Percentiles rank a stretch among this genome's conserved stretches.
phyloP scores from a whole-genome alignment of 176 grass and related monocot genomes.

The Juncus inflexus region DNA sequence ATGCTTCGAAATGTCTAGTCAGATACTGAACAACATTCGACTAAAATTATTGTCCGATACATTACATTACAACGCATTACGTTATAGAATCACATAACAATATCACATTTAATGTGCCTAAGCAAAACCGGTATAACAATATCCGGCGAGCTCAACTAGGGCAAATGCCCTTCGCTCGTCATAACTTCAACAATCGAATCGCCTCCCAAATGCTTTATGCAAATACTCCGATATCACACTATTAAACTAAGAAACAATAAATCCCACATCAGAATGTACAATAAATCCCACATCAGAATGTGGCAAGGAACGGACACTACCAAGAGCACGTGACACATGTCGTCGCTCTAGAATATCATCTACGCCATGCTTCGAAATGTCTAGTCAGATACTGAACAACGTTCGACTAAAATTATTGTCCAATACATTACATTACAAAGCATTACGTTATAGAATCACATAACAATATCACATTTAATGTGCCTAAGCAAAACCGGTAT shows the following conservation, averaged over 20 bases:
- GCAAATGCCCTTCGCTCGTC: slow-evolving; percentile 89
- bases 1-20: slow-evolving; percentile 72
- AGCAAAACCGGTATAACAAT: no score
- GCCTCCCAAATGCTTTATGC: slow-evolving; percentile 51
- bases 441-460: no score
- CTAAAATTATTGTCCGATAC: slow-evolving; percentile 91
- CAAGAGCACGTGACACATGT: slow-evolving; percentile 55
- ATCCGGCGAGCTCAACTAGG: slow-evolving; percentile 88
- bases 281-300: no score
- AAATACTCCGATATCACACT: no score
- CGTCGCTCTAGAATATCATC: slow-evolving; percentile 85
- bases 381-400: no score
- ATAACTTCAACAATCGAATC: slow-evolving; percentile 91
- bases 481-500: slow-evolving; percentile 80
- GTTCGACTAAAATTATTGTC: no score
- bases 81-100: slow-evolving; percentile 38
- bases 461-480: slow-evolving; percentile 65
- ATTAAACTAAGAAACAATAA: no score
- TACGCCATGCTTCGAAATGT: slow-evolving; percentile 71
- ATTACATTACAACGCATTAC: no score
- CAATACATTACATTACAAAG: no score
- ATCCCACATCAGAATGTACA: no score
- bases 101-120: no score
- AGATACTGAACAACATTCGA: slow-evolving; percentile 87
- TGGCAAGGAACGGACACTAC: no score